Percentiles rank a stretch among this genome's conserved stretches.
Conservation (phyloP, 1,284 basidiomycete genomes). For the Moesziomyces globuligerus region DNA sequence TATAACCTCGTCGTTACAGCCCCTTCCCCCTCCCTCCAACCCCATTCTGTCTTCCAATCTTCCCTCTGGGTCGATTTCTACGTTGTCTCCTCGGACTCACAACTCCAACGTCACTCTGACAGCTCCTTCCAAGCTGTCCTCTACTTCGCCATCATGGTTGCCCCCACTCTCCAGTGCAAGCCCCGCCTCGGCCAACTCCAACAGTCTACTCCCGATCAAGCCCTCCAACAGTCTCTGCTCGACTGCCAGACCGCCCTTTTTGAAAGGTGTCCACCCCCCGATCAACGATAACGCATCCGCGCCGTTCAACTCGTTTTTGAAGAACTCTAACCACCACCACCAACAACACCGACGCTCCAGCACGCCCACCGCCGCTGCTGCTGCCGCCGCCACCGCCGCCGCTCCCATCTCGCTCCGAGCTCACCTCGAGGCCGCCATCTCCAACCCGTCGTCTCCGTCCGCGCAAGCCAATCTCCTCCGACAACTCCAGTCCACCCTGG, state of each 20-base stretch:
- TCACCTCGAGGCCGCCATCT: conserved; percentile 48
- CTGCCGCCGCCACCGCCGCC: conserved; percentile 6
- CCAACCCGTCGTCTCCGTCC: conserved; percentile 46
- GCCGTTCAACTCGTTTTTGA: conserved; percentile 27
- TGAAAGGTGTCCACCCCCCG: conserved; percentile 49
- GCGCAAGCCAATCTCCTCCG: conserved; percentile 45
- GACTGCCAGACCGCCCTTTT: conserved; percentile 40
- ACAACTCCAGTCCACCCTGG: conserved; percentile 39
- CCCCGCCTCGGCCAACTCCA: conserved; percentile 41
- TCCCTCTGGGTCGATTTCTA: conserved; percentile 52
- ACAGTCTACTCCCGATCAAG: conserved; percentile 25
- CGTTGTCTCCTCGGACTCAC: conserved; percentile 50
- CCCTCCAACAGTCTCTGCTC: conserved; percentile 21
- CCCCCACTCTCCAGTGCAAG: conserved; percentile 37
- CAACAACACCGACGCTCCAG: background rate
- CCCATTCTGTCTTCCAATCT: conserved; percentile 35
- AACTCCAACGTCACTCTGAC: conserved; percentile 27
- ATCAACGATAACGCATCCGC: conserved; percentile 42
- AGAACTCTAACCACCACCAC: conserved; percentile 1
- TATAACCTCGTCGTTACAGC: conserved; percentile 41
- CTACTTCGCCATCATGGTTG: conserved; percentile 45
- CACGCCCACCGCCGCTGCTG: conserved; percentile 4
- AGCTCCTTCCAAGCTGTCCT: conserved; percentile 48
- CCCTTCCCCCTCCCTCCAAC: conserved; percentile 27
- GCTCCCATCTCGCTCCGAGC: conserved; percentile 38